A percentile compares a stretch with the other conserved stretches of the same genome.
These are phyloP conservation scores for Fusarium buharicum DNA, from an alignment of 2,329 filamentous ascomycete species.

Conservation along the genomic window DNA sequence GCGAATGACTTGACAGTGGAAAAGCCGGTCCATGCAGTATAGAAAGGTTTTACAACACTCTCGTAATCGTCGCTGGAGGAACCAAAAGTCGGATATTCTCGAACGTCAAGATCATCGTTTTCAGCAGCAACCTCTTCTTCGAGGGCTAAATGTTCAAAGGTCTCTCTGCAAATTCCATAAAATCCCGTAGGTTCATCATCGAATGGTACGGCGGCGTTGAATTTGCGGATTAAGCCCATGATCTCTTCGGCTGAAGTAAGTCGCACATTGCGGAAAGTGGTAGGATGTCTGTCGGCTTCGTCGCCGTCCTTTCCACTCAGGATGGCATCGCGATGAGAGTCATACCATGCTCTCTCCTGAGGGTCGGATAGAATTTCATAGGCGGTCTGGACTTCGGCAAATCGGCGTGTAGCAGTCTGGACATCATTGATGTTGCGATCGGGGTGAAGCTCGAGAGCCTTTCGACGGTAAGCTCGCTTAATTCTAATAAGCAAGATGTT, in stretches of 20 bases:
- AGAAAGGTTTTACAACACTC: constrained; percentile 81
- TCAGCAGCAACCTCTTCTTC: constrained; percentile 83
- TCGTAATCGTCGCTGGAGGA: constrained; percentile 79
- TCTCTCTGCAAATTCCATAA: constrained; percentile 79
- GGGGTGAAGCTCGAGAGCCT: constrained; percentile 92
- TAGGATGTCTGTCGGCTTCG: constrained; percentile 60
- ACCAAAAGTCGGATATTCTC: constrained; percentile 86
- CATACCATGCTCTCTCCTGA: constrained; percentile 97
- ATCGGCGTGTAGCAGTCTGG: constrained; percentile 83
- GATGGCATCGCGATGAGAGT: constrained; percentile 90
- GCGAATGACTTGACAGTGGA: constrained; percentile 85
- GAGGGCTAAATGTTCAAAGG: constrained; percentile 80
- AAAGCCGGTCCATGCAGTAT: constrained; percentile 82
- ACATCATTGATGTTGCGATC: constrained; percentile 92
- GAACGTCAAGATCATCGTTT: constrained; percentile 68
- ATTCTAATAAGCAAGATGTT: constrained; percentile 65
- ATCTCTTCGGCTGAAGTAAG: constrained; percentile 86
- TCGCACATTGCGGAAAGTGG: constrained; percentile 73
- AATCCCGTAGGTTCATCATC: constrained; percentile 84
- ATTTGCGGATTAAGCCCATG: constrained; percentile 79
- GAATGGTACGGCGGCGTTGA: constrained; percentile 81
- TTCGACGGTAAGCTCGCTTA: constrained; percentile 90
- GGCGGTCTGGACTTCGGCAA: constrained; percentile 91
- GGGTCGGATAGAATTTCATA: constrained; percentile 97
- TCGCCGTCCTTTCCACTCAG: constrained; percentile 70